Evolutionary conservation across 1,284 basidiomycete genomes (phyloP), one percentile per base, ranked within the genome.

Genomic region (Tilletiopsis washingtonensis): DNA sequence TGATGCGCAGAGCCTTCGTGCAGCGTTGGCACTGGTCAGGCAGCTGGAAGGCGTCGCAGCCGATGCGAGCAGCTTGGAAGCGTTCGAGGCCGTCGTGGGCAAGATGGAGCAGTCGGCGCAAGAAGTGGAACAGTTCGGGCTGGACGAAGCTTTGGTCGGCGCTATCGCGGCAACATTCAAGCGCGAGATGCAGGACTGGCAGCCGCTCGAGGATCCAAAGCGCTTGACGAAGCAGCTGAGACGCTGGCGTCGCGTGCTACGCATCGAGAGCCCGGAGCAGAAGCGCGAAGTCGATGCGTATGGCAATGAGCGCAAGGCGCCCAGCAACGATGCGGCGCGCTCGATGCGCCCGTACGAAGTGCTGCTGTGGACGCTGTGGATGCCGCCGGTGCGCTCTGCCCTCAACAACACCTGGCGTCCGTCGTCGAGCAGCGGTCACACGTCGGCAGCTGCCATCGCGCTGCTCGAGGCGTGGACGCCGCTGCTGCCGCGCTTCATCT

Each of bases 341-440:
- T 34, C 54, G 3, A 99, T 98, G 94, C 91, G 91, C 4, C 85
- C 94, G 0, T 98, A 88, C 74, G 93, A 98, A 72, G 86, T 85
- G 50, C 77, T 98, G 19, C 76, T 98, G 15, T 98, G 93, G 91
- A 86, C 85, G 56, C 78, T 86, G 5, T 98, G 91, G 93, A 77
- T 98, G 21, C 94, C 94, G 0, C 85, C 82, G 74, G 84, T 98
- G n/a, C 83, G 94, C 25, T 86, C 86, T 0, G 79, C 82, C 3
- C 37, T 55, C 61, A 81, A 79, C 74, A 96, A 96, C 73, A 84
- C 88, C 19, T 99, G 94, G 93, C 78, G 81, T 15, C 82, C 90
- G 0, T 76, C 80, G 37, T 76, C 83, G 32, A 83, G 91, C 2
- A 77, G 81, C 7, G 81, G 85, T 6, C n/a, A n/a, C n/a, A n/a